Evolutionary conservation across 257 asterid genomes (phyloP).

Genomic region (Salvia splendens): DNA sequence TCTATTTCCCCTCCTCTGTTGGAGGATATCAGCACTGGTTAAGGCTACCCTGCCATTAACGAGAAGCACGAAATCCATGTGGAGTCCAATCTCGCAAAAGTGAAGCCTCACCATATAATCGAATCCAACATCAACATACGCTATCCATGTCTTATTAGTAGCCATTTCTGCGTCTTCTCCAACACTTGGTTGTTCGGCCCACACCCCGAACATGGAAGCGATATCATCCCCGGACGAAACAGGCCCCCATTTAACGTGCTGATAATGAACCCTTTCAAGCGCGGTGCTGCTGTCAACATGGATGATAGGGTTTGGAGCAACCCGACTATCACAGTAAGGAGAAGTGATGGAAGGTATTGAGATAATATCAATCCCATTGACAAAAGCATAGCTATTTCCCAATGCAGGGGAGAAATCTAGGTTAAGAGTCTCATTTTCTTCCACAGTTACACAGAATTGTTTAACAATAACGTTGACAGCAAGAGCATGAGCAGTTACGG

Average conservation of each 20-base stretch:
- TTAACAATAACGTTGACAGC: no score
- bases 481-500: slow-evolving; percentile 34
- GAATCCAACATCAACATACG: slow-evolving; percentile 60
- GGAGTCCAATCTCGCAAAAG: slow-evolving; percentile 39
- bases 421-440: no score
- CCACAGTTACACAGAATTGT: no score
- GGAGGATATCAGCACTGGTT: slow-evolving; percentile 42
- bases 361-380: no score
- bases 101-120: slow-evolving; percentile 62
- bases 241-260: slow-evolving; percentile 45
- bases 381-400: no score
- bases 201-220: slow-evolving; percentile 40
- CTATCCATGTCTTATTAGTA: slow-evolving; percentile 40
- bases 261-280: slow-evolving; percentile 54
- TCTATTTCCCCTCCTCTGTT: slow-evolving; percentile 34
- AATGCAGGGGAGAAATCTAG: no score
- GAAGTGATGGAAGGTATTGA: no score
- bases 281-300: slow-evolving; percentile 54
- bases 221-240: slow-evolving; percentile 30
- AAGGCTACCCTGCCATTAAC: slow-evolving; percentile 45
- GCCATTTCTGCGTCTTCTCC: background rate
- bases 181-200: slow-evolving; percentile 24
- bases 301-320: no score
- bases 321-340: no score
- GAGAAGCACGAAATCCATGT: slow-evolving; percentile 37